Base-by-base conservation (phyloP, 352 stramenopile genomes). In the Globisporangium canariense region DNA sequence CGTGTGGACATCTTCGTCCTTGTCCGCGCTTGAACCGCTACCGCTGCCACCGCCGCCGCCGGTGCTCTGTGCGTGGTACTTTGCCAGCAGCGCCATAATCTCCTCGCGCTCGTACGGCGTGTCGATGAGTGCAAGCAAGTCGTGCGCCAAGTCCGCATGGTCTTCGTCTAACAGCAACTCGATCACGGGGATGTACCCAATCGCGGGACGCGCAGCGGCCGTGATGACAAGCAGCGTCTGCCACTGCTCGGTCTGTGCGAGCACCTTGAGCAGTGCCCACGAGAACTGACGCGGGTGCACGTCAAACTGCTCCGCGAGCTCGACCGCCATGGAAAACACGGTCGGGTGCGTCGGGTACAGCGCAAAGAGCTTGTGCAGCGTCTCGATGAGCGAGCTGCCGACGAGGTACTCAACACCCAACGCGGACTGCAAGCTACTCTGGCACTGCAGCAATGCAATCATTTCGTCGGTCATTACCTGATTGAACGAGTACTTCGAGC, bases 251-350 rank as follows among this genome's bases (percentile, higher is more conserved):
- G 64, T 86, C 46, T 76, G 68, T 2, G 68, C 59, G 1, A 88
- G 62, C 6, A 82, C 70, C 18, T 71, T 71, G 46, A 88, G 60
- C 25, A 88, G 38, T 22, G 69, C 74, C 69, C 72, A 86, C 72
- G 77, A 88, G 56, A 89, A 83, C 65, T 88, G 79, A 20, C 68
- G 71, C 34, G 81, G 79, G 25, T 74, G 72, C 16, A 90, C 60
- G 8, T 60, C 55, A 41, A 80, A 83, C 30, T 81, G 67, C 50
- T 81, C 70, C 8, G 70, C 79, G 58, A 80, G 59, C n/a, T 73
- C 58, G 0, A 85, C 71, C 16, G 77, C 70, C 1, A 70, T 47
- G 3, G 66, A 34, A 10, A 90, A 69, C 36, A 77, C 74, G 11
- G 72, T 60, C 13, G 64, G 62, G 38, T 85, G 69, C 2, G 67